Evolutionary conservation across 345 rosid genomes (phyloP), one percentile per base, ranked within the genome.

Genomic region (Turnera subulata): DNA sequence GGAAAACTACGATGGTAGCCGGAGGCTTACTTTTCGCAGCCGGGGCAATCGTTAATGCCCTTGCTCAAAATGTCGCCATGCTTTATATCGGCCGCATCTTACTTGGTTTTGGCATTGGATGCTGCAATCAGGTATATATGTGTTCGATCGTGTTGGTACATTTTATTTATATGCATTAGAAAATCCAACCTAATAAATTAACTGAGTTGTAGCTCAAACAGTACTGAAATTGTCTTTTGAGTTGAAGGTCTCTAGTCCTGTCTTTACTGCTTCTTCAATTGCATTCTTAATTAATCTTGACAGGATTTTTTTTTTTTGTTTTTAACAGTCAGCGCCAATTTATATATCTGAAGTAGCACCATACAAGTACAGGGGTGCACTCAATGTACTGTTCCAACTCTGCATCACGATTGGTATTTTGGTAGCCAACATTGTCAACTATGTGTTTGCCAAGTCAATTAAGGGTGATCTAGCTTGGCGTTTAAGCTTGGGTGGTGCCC

Each of bases 291-390:
- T 1, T 56, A 7, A 20, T 39, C 19, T 4, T 20, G 17, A 33
- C 0, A 0, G 18, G 8, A 10, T 6, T 55, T 18, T 18, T 15
- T 1, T 24, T 23, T 32, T 22, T 16, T 26, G 17, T 16, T 11
- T 18, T 7, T 17, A n/a, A 0, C 58, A 76, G 78, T 59, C 75
- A 0, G 68, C 69, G 14, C 81, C 81, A 9, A 63, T 76, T 46
- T 76, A 76, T 10, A 63, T 76, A 6, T 76, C 78, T 15, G 75
- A 76, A 48, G 69, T 69, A 21, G 70, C 81, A 11, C 78, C 81
- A 0, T 20, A 18, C 63, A 63, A 58, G 17, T 70, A 50, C 29
- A 43, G 78, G 1, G 81, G 81, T 9, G 61, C 62, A 6, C 59
- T 77, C 7, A 66, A 77, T 44, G 56, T 58, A 25, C 26, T 59